Evolutionary conservation across 2,329 filamentous ascomycete genomes (phyloP).

Genomic region (Beauveria brongniartii): DNA sequence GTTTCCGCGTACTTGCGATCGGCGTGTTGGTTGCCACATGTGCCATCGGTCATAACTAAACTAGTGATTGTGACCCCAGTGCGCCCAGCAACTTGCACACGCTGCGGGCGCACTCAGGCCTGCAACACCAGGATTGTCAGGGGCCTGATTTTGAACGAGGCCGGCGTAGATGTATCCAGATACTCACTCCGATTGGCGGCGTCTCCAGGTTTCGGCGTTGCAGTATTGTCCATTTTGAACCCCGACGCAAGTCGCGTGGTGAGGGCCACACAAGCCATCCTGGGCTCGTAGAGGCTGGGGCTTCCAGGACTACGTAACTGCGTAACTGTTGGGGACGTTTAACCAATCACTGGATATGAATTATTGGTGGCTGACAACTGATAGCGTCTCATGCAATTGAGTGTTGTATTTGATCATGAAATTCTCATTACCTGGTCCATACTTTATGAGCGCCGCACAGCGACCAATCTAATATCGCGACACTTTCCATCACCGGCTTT

Average conservation of each 20-base stretch:
- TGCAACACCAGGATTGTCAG: conserved; percentile 8
- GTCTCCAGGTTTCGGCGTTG: conserved; percentile 24
- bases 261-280: conserved; percentile 24
- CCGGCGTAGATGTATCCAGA: not conserved
- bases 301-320: conserved; percentile 15
- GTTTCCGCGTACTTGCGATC: conserved; percentile 22
- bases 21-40: conserved; percentile 23
- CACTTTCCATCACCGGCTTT: conserved; percentile 17
- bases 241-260: conserved; percentile 24
- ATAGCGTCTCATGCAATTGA: conserved; percentile 23
- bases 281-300: conserved; percentile 16
- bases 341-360: not conserved
- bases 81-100: conserved; percentile 21
- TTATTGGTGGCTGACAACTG: conserved; percentile 10
- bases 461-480: conserved; percentile 16
- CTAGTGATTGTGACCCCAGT: conserved; percentile 20
- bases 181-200: conserved; percentile 21
- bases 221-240: conserved; percentile 22
- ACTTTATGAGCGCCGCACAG: conserved; percentile 9
- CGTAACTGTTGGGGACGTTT: not conserved
- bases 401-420: conserved; percentile 21
- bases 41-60: conserved; percentile 23
- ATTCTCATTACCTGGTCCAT: conserved; percentile 17
- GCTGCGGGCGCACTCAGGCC: conserved; percentile 23
- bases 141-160: too few relatives aligned